Conservation (phyloP, 2,329 filamentous ascomycete genomes). For the Neofusicoccum cordaticola region DNA sequence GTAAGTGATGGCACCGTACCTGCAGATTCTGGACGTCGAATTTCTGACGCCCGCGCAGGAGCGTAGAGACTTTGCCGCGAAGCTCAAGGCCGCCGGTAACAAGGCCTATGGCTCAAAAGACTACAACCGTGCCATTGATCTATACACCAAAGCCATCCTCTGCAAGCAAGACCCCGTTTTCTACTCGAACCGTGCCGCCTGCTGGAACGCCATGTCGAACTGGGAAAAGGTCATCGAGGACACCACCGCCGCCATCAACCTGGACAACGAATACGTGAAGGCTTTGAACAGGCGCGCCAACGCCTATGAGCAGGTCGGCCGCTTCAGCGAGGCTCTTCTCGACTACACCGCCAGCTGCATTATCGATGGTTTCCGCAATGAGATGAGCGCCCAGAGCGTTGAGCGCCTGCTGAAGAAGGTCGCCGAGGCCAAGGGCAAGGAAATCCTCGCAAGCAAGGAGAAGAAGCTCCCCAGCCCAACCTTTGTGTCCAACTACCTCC, state of each 20-base stretch:
- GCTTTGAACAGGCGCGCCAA: constrained; percentile 94
- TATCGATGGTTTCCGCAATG: constrained; percentile 95
- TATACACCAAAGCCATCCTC: constrained; percentile 93
- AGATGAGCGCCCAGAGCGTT: constrained; percentile 81
- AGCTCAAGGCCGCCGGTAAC: constrained; percentile 93
- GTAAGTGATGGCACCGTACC: constrained; percentile 24
- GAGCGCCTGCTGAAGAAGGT: constrained; percentile 96
- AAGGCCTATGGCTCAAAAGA: constrained; percentile 94
- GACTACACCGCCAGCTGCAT: constrained; percentile 99
- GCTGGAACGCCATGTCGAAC: constrained; percentile 87
- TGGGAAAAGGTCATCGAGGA: constrained; percentile 98
- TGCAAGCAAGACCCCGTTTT: constrained; percentile 98
- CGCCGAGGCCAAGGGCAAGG: constrained; percentile 88
- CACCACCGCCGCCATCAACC: constrained; percentile 87
- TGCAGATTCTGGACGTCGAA: neutral
- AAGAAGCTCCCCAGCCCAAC: constrained; percentile 92
- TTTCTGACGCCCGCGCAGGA: constrained; percentile 55
- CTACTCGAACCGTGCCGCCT: constrained; percentile 97
- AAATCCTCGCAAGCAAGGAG: constrained; percentile 74
- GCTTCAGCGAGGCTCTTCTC: constrained; percentile 89
- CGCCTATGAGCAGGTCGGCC: constrained; percentile 89
- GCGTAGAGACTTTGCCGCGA: constrained; percentile 80
- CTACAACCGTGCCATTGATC: constrained; percentile 87
- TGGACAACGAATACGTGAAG: constrained; percentile 96
- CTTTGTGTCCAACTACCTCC: constrained; percentile 97